Evolutionary conservation across 2,329 filamentous ascomycete genomes (phyloP), one percentile per base, ranked within the genome.

Genomic region (Lasiodiplodia sp.): DNA sequence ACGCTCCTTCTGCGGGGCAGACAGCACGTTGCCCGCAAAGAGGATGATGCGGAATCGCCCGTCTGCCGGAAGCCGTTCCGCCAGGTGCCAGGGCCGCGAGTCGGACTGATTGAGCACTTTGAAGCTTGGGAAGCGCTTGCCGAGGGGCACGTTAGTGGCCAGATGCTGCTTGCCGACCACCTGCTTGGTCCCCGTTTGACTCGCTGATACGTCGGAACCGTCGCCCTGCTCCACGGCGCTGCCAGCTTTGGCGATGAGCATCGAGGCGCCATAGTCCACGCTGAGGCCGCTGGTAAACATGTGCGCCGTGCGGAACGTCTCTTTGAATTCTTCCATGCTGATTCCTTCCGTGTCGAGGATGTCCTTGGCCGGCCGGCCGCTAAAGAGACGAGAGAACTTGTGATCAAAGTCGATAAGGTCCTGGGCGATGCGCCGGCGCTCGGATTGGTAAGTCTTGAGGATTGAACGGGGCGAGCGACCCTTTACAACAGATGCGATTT

Each of bases 271-370:
- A 73, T 91, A 91, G 74, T 90, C 80, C 38, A 91, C 87, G 70
- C 79, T 84, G 6, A 85, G 78, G 0, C 88, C 88, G 18, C 84
- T 85, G 4, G 87, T 84, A 73, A 91, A 91, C 73, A 87, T 70
- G 71, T 87, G 87, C 1, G 87, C 86, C 71, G 88, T 87, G 34
- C 85, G 73, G 71, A 91, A 90, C 0, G 85, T 85, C 0, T 85
- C 77, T 72, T 90, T 88, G 80, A 91, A 91, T 40, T 86, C 86
- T 0, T 85, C 83, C 86, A 90, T 88, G 71, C 81, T 87, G 67
- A 91, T 85, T 0, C 88, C 88, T 58, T 85, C 85, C 69, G 86
- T 85, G 71, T 90, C 87, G 78, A 87, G 83, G 28, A 87, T 80
- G 67, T 88, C 87, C 74, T 87, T 88, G 40, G 84, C 87, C 0